Conservation (phyloP, 768 basidiomycete species). For the Auricularia cornea region DNA sequence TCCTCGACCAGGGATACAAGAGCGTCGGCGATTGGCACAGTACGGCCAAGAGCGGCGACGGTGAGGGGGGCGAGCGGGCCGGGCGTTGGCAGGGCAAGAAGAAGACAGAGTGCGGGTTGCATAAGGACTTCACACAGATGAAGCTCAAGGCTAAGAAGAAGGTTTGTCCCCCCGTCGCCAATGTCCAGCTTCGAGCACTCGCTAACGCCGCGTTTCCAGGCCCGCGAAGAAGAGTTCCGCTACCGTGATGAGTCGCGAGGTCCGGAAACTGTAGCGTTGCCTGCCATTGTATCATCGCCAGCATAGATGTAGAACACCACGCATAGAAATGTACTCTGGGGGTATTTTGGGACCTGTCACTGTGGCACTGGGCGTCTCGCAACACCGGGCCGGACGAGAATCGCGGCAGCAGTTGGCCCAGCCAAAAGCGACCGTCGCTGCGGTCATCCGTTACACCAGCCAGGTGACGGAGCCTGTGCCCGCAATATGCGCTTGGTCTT, state of each 20-base stretch:
- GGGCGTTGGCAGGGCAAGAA: conserved; percentile 86
- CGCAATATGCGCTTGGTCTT: not conserved
- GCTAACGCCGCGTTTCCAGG: conserved; percentile 5
- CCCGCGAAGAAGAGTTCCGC: conserved; percentile 20
- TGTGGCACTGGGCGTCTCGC: no score
- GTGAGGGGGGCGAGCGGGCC: conserved; percentile 70
- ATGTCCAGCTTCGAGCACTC: not conserved
- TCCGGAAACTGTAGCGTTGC: not conserved
- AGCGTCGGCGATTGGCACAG: conserved; percentile 99
- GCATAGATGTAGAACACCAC: not conserved
- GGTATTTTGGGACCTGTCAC: no score
- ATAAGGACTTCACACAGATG: conserved; percentile 82
- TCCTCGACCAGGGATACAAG: conserved; percentile 86
- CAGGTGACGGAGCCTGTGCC: not conserved
- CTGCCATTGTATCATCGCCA: not conserved
- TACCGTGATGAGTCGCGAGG: conserved; percentile 15
- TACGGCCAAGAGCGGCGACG: conserved; percentile 55
- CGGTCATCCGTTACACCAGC: no score
- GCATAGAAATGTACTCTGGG: not conserved
- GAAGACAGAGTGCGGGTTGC: conserved; percentile 95
- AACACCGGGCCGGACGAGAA: no score
- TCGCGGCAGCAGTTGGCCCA: no score
- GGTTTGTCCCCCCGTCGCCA: conserved; percentile 11
- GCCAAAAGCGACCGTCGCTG: no score
- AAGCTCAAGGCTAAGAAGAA: conserved; percentile 22